phyloP scores from a whole-genome alignment of 2,329 filamentous ascomycete species.

The Exophiala sp. region DNA sequence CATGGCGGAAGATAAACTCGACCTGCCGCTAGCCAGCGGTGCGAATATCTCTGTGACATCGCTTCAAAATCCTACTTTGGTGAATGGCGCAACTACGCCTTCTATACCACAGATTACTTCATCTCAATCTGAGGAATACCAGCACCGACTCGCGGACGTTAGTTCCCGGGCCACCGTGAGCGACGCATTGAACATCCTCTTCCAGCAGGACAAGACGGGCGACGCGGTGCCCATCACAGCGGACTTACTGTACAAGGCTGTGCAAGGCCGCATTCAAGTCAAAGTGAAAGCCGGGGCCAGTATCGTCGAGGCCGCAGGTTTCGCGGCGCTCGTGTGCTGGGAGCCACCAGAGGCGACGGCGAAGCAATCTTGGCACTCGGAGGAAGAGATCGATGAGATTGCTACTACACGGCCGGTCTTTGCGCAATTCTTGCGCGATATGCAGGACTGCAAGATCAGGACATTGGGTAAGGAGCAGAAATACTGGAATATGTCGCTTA shows the following conservation, averaged over 20 bases:
- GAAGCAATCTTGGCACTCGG: not conserved
- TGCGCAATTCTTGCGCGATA: conserved; percentile 11
- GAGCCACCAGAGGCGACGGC: conserved; percentile 13
- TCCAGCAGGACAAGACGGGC: conserved; percentile 20
- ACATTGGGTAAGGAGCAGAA: conserved; percentile 1
- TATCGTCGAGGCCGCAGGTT: conserved; percentile 19
- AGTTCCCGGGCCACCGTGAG: conserved; percentile 11
- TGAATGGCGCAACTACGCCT: no score
- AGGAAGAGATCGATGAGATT: conserved; percentile 5
- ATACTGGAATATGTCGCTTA: conserved; percentile 18
- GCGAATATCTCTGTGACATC: conserved; percentile 18
- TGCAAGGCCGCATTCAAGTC: conserved; percentile 7
- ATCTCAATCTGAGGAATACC: conserved; percentile 14
- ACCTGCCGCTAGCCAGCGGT: conserved; percentile 1
- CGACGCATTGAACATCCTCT: conserved; percentile 17
- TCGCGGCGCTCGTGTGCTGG: conserved; percentile 24
- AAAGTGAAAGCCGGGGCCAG: conserved; percentile 13
- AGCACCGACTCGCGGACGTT: conserved; percentile 19
- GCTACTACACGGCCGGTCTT: conserved; percentile 12
- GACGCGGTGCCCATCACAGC: conserved; percentile 2
- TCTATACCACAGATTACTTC: conserved; percentile 5
- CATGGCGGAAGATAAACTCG: not conserved
- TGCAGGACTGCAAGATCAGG: conserved; percentile 1
- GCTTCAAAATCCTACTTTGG: not conserved
- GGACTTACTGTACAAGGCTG: conserved; percentile 8